phyloP scores from a whole-genome alignment of 2,329 filamentous ascomycete genomes.

The Colletotrichum neosansevieriae region DNA sequence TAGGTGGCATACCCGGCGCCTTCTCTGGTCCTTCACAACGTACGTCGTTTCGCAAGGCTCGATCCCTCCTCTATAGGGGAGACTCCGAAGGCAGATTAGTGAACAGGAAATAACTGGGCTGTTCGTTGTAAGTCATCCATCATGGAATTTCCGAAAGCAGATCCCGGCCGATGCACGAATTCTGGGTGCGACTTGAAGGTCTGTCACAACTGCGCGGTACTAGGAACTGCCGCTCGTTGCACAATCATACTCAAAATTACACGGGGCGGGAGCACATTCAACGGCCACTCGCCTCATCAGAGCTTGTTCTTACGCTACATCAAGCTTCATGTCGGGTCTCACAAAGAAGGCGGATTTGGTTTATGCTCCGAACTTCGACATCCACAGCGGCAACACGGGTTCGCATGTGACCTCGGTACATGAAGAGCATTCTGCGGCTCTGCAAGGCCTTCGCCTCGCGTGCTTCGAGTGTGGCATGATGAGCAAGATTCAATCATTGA shows the following conservation, averaged over 20 bases:
- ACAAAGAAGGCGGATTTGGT: neutral
- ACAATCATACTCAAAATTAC: conserved; percentile 17
- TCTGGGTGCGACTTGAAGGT: conserved; percentile 2
- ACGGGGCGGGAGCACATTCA: conserved; percentile 6
- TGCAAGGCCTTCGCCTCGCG: neutral
- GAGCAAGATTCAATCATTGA: too few species aligned
- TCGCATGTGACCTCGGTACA: neutral
- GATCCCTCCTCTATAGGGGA: neutral
- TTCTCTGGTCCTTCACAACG: conserved; percentile 12
- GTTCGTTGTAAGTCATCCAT: neutral
- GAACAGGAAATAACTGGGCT: conserved; percentile 10
- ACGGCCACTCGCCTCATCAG: conserved; percentile 32
- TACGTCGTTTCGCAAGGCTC: conserved; percentile 24
- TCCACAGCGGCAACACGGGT: neutral
- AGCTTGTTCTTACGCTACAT: neutral
- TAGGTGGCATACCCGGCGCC: neutral
- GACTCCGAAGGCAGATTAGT: conserved; percentile 1
- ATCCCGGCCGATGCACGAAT: conserved; percentile 1
- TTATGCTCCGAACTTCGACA: conserved; percentile 2
- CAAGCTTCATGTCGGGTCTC: neutral
- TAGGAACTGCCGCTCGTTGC: conserved; percentile 6
- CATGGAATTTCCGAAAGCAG: neutral
- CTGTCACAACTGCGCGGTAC: neutral
- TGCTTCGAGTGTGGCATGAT: neutral
- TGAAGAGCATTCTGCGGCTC: neutral